phyloP scores from a whole-genome alignment of 768 basidiomycete species.

The Pleurotus eryngii region DNA sequence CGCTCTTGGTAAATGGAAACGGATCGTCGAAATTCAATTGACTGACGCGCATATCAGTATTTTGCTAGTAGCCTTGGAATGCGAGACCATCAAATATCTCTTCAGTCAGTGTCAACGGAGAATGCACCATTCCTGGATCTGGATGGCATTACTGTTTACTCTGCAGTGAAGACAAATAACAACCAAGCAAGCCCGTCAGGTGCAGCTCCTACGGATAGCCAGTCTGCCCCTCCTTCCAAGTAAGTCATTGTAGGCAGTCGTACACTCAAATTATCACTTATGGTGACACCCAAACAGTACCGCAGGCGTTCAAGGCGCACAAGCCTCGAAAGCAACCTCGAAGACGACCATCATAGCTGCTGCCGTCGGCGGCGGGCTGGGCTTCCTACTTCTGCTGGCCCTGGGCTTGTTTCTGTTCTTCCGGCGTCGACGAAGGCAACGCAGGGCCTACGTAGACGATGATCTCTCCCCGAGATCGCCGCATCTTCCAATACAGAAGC shows the following conservation, averaged over 20 bases:
- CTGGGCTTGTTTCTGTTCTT: conserved; percentile 22
- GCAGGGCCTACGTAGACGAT: conserved; percentile 33
- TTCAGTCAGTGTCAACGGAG: not conserved
- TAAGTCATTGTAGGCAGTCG: not conserved
- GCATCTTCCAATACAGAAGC: conserved; percentile 18
- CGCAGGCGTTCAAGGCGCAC: conserved; percentile 9
- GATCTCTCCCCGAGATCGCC: conserved; percentile 19
- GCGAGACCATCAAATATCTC: conserved; percentile 31
- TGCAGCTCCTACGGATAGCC: not conserved
- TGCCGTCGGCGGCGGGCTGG: conserved; percentile 22
- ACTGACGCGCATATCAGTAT: conserved; percentile 27
- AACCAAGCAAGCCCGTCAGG: not conserved
- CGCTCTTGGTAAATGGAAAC: conserved; percentile 12
- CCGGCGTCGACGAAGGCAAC: conserved; percentile 22
- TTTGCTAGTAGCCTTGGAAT: conserved; percentile 36
- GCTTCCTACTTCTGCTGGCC: conserved; percentile 17
- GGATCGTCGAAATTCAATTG: conserved; percentile 2
- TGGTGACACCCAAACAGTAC: not conserved
- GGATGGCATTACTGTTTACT: conserved; percentile 38
- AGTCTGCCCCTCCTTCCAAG: not conserved
- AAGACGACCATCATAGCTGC: conserved; percentile 20
- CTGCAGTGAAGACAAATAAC: conserved; percentile 12
- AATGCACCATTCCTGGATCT: conserved; percentile 30
- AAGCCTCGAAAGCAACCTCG: conserved; percentile 15
- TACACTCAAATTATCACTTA: not conserved